Evolutionary conservation across 768 basidiomycete species (phyloP), one percentile per base, ranked within the genome.

Genomic region (Boletus subcaerulescens): DNA sequence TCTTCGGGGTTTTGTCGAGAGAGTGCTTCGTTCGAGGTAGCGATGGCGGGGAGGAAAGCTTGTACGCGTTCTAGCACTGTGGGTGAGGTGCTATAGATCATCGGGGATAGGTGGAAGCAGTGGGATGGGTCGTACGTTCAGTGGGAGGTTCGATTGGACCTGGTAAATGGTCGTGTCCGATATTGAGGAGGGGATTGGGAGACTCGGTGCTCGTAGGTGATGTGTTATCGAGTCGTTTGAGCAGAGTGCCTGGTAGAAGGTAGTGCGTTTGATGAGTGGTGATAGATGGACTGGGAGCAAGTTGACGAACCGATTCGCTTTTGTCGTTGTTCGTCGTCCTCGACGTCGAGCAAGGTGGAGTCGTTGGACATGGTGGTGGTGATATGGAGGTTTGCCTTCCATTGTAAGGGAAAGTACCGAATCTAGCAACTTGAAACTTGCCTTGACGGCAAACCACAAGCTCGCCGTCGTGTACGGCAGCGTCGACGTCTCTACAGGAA

Each of bases 41-140:
- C 80, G 17, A 89, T 72, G 59, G 81, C 74, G 3, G 87, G 86
- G 6, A 90, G 77, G 64, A 90, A 89, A 0, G 81, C 78, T 65
- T 83, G 80, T 4, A 89, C 75, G 17, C 87, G 81, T 11, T 81
- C 75, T 7, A 91, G 72, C 18, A 90, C 88, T 90, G 58, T 48
- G 38, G 38, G 22, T 17, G 22, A 6, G n/a, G 24, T 47, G 46
- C 29, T 22, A 9, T 45, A 32, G 41, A 48, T 52, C 43, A 53
- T 51, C 49, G 40, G 59, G 40, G 44, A 42, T 12, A 35, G 18
- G 51, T 26, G 26, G 46, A 53, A 38, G 22, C 8, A 24, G 35
- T 38, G 11, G 26, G 39, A 42, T 22, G 29, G 29, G 35, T 72
- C 82, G 50, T 63, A 84, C 84, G 74, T 58, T 82, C 81, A 51